Evolutionary conservation across 2,329 filamentous ascomycete genomes (phyloP).

Genomic region (Epichloe uncinata): DNA sequence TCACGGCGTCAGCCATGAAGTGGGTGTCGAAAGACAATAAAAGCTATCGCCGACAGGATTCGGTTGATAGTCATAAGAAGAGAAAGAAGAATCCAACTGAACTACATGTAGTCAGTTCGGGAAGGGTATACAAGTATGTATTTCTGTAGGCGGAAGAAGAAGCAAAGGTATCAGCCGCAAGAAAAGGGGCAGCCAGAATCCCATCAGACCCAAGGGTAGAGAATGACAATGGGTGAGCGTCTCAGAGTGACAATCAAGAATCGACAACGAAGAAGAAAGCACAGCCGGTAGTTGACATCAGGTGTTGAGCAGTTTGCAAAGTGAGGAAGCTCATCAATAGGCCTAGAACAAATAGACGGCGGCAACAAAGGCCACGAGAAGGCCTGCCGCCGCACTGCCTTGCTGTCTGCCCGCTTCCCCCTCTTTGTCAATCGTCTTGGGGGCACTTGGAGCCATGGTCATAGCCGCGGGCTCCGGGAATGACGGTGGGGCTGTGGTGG

Average conservation of each 20-base stretch:
- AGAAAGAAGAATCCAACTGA: slow-evolving; percentile 7
- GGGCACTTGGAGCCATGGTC: slow-evolving; percentile 15
- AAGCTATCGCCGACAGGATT: slow-evolving; percentile 21
- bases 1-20: neutral
- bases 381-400: slow-evolving; percentile 37
- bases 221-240: neutral
- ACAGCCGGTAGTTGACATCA: neutral
- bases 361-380: slow-evolving; percentile 42
- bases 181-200: neutral
- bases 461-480: slow-evolving; percentile 10
- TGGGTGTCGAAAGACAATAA: slow-evolving; percentile 16
- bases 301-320: neutral
- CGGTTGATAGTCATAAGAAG: slow-evolving; percentile 15
- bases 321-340: neutral
- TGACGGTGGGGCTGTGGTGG: neutral
- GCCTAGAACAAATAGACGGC: slow-evolving; percentile 33
- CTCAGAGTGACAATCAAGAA: neutral
- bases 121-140: slow-evolving; percentile 8
- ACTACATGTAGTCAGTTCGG: neutral
- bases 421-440: slow-evolving; percentile 23
- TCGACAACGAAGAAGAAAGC: slow-evolving; percentile 3
- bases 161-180: neutral
- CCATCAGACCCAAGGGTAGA: neutral
- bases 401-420: slow-evolving; percentile 36
- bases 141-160: neutral